A percentile compares a stretch with the other conserved stretches of the same genome.
phyloP scores from a whole-genome alignment of 495 filamentous ascomycete species.

The Astrothelium subdiscretum region DNA sequence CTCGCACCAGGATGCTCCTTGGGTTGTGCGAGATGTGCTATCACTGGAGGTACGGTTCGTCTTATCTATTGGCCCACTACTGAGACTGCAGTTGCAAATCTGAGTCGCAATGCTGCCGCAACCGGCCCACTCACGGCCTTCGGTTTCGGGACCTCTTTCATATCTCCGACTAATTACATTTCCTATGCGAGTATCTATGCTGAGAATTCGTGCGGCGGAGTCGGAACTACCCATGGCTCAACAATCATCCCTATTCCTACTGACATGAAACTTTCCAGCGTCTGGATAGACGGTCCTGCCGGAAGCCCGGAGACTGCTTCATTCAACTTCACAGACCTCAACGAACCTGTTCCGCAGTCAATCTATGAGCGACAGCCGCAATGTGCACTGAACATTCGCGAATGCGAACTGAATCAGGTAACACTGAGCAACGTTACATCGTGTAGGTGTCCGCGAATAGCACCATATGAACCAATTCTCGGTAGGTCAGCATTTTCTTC shows the following conservation, averaged over 20 bases:
- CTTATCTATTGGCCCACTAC: background rate
- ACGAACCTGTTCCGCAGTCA: background rate
- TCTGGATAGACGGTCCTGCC: background rate
- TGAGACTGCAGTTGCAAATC: background rate
- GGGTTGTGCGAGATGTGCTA: slow-evolving; percentile 4
- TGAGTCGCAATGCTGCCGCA: too few species aligned
- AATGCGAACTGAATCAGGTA: background rate
- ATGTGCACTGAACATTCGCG: background rate
- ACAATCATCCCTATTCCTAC: background rate
- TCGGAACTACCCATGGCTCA: background rate
- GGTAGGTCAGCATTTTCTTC: background rate
- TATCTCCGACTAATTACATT: slow-evolving; percentile 3
- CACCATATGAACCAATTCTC: background rate
- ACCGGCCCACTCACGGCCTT: background rate
- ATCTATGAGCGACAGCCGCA: background rate
- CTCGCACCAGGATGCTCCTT: slow-evolving; percentile 4
- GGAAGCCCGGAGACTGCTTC: background rate
- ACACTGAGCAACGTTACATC: background rate
- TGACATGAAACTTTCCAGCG: background rate
- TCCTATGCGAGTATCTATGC: background rate
- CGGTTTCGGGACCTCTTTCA: background rate
- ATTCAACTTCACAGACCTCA: slow-evolving; percentile 3
- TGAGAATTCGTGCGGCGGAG: background rate
- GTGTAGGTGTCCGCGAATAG: background rate
- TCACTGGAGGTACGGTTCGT: slow-evolving; percentile 5